Evolutionary conservation across 2,329 filamentous ascomycete genomes (phyloP).

Genomic region (Remersonia thermophila): DNA sequence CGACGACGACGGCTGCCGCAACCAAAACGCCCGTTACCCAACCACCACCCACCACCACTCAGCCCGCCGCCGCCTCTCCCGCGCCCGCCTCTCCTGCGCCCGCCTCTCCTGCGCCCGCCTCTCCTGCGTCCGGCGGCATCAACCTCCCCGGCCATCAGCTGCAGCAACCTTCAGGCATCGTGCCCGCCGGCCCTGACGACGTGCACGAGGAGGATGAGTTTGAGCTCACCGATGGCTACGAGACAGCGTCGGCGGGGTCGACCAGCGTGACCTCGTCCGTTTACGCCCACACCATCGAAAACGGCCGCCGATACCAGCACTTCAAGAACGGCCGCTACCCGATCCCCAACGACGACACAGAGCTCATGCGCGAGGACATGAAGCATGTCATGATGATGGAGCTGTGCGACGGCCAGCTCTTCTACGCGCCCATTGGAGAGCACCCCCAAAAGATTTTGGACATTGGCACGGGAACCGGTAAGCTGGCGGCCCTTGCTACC

Average conservation of each 20-base stretch:
- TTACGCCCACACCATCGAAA: slow-evolving; percentile 18
- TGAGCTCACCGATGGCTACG: slow-evolving; percentile 7
- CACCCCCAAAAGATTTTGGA: slow-evolving; percentile 27
- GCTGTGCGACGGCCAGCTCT: slow-evolving; percentile 26
- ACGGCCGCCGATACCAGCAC: slow-evolving; percentile 19
- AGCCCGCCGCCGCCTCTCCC: too few species aligned
- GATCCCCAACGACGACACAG: slow-evolving; percentile 30
- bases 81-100: too few species aligned
- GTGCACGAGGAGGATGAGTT: slow-evolving; percentile 5
- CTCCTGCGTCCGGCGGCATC: not conserved
- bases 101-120: not conserved
- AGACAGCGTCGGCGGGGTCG: slow-evolving; percentile 13
- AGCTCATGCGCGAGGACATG: slow-evolving; percentile 33
- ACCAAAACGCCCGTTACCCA: too few species aligned
- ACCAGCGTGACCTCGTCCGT: slow-evolving; percentile 17
- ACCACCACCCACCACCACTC: too few species aligned
- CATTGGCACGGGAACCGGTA: slow-evolving; percentile 27
- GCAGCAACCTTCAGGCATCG: not conserved
- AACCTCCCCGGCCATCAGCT: not conserved
- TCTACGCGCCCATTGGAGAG: slow-evolving; percentile 29
- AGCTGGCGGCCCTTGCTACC: slow-evolving; percentile 7
- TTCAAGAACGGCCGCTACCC: slow-evolving; percentile 21
- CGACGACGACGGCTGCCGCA: too few species aligned
- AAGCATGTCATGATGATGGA: slow-evolving; percentile 28
- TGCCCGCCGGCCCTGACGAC: slow-evolving; percentile 1